Percentiles rank a stretch among this genome's conserved stretches.
These are phyloP conservation scores for Lactifluus piperatus DNA, from an alignment of 768 basidiomycete species.

Conservation along the genomic window DNA sequence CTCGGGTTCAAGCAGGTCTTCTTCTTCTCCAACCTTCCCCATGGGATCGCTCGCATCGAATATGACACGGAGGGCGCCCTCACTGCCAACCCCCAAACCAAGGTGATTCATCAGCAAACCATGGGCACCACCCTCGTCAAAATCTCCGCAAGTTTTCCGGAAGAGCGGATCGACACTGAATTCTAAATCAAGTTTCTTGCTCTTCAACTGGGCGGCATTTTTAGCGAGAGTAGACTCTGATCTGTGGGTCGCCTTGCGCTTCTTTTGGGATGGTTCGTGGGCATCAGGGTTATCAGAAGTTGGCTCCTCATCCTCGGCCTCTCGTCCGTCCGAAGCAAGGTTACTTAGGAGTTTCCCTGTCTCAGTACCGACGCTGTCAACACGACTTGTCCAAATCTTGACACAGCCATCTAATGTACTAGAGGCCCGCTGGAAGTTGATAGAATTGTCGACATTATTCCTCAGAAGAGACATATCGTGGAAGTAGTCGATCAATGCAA, in stretches of 20 bases:
- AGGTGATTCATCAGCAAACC: constrained; percentile 97
- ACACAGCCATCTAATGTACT: constrained; percentile 97
- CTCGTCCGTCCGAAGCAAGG: constrained; percentile 58
- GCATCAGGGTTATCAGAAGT: constrained; percentile 57
- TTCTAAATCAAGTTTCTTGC: constrained; percentile 92
- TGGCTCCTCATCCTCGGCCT: constrained; percentile 50
- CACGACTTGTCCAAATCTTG: constrained; percentile 98
- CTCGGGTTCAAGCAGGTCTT: constrained; percentile 58
- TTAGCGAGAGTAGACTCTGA: constrained; percentile 87
- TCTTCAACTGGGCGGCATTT: constrained; percentile 66
- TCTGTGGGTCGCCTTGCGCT: constrained; percentile 55
- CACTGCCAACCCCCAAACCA: constrained; percentile 62
- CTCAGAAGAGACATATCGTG: constrained; percentile 95
- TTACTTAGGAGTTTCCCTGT: constrained; percentile 93
- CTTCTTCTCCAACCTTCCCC: constrained; percentile 63
- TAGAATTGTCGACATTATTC: constrained; percentile 88
- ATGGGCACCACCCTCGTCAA: constrained; percentile 96
- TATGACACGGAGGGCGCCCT: constrained; percentile 80
- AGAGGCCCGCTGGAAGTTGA: constrained; percentile 98
- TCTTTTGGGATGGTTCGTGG: constrained; percentile 51
- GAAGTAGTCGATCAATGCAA: constrained; percentile 97
- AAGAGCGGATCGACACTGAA: constrained; percentile 96
- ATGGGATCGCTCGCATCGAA: constrained; percentile 95
- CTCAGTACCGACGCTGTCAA: constrained; percentile 94
- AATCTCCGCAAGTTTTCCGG: constrained; percentile 95